These are phyloP conservation scores for Salicornia ramosissima DNA, from an alignment of 148 eudicot species.

Conservation along the genomic window DNA sequence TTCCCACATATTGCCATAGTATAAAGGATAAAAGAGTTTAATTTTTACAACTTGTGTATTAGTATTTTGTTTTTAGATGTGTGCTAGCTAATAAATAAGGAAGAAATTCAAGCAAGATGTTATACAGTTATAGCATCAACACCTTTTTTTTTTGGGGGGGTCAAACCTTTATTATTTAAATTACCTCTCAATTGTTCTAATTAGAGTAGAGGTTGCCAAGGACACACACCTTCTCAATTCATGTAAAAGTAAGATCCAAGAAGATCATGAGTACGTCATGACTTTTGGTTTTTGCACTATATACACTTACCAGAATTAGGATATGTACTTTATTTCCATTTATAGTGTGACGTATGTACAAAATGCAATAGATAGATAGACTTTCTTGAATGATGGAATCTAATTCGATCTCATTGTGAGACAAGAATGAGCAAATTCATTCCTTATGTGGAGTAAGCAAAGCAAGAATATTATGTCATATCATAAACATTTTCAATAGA, in stretches of 20 bases:
- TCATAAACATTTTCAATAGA: background rate
- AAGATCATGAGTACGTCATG: no score
- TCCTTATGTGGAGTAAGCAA: background rate
- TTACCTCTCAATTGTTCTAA: background rate
- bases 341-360: background rate
- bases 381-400: constrained; percentile 1
- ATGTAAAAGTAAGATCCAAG: background rate
- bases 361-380: background rate
- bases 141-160: background rate
- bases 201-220: background rate
- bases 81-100: background rate
- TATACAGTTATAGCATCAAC: background rate
- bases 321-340: background rate
- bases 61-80: background rate
- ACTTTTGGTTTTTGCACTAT: background rate
- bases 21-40: background rate
- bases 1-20: constrained; percentile 25
- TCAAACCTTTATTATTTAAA: background rate
- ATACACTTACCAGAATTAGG: constrained; percentile 1
- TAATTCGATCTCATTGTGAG: background rate
- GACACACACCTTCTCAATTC: background rate
- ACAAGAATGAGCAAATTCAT: background rate
- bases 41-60: background rate
- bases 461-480: constrained; percentile 11
- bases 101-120: background rate